Evolutionary conservation across 495 filamentous ascomycete genomes (phyloP).

Genomic region (Podospora anserina): DNA sequence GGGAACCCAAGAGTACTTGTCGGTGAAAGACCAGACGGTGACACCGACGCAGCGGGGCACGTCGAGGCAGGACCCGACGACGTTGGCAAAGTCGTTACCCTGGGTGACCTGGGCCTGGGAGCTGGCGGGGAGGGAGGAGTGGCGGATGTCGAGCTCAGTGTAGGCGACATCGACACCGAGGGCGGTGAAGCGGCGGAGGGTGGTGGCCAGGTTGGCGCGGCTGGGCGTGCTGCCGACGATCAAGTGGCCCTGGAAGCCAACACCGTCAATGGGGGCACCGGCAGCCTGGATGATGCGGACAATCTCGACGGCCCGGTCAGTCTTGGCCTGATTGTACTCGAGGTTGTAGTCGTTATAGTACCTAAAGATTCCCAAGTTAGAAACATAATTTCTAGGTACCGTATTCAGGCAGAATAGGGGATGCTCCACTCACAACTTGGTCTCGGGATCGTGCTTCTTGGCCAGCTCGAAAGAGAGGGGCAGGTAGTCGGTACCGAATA

Average conservation of each 20-base stretch:
- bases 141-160: slow-evolving; percentile 61
- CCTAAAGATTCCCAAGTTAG: neutral
- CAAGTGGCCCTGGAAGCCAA: slow-evolving; percentile 60
- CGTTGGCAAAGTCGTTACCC: slow-evolving; percentile 52
- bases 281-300: slow-evolving; percentile 46
- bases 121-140: slow-evolving; percentile 39
- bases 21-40: slow-evolving; percentile 63
- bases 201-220: slow-evolving; percentile 35
- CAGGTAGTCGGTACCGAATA: slow-evolving; percentile 48
- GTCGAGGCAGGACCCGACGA: slow-evolving; percentile 56
- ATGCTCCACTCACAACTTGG: slow-evolving; percentile 25
- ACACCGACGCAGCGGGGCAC: slow-evolving; percentile 55
- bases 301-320: slow-evolving; percentile 42
- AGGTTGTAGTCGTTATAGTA: slow-evolving; percentile 74
- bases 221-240: slow-evolving; percentile 50
- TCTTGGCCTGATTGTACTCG: slow-evolving; percentile 53
- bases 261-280: slow-evolving; percentile 56
- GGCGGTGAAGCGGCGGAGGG: slow-evolving; percentile 44
- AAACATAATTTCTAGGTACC: neutral
- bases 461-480: slow-evolving; percentile 49
- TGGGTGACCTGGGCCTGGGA: slow-evolving; percentile 47
- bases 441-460: slow-evolving; percentile 32
- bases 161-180: slow-evolving; percentile 57
- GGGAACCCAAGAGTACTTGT: slow-evolving; percentile 56
- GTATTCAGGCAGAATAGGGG: neutral